Conservation (phyloP, 345 rosid species). For the Litchi chinensis region DNA sequence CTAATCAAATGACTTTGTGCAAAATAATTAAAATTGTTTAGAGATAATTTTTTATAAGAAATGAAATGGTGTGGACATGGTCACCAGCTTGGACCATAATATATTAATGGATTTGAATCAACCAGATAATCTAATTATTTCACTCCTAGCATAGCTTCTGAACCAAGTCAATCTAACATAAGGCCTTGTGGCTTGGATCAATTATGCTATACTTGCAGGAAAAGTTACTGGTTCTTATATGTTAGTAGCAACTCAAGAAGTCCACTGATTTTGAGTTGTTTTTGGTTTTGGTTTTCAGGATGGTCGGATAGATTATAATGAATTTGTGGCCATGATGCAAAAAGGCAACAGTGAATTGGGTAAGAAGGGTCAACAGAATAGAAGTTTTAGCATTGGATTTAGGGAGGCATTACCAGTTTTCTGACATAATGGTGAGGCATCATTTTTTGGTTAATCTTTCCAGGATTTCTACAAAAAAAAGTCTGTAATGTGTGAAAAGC, state of each 20-base stretch:
- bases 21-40: too few relatives aligned
- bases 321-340: conserved; percentile 76
- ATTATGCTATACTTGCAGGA: too few relatives aligned
- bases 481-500: neutral
- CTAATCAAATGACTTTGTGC: neutral
- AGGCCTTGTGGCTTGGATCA: too few relatives aligned
- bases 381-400: conserved; percentile 35
- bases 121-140: too few relatives aligned
- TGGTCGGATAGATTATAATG: conserved; percentile 67
- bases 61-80: neutral
- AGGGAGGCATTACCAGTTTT: conserved; percentile 45
- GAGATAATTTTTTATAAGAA: too few relatives aligned
- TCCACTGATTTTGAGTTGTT: neutral
- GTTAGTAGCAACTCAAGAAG: neutral
- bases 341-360: conserved; percentile 43
- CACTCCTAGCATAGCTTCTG: too few relatives aligned
- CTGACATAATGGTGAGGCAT: conserved; percentile 23
- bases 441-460: neutral
- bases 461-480: neutral
- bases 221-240: too few relatives aligned
- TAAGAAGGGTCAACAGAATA: conserved; percentile 26
- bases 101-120: neutral
- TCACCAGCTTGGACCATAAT: neutral
- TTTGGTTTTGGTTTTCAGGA: conserved; percentile 39
- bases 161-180: too few relatives aligned